Base-by-base conservation (phyloP, 306 rosid genomes). In the Luffa aegyptiaca region DNA sequence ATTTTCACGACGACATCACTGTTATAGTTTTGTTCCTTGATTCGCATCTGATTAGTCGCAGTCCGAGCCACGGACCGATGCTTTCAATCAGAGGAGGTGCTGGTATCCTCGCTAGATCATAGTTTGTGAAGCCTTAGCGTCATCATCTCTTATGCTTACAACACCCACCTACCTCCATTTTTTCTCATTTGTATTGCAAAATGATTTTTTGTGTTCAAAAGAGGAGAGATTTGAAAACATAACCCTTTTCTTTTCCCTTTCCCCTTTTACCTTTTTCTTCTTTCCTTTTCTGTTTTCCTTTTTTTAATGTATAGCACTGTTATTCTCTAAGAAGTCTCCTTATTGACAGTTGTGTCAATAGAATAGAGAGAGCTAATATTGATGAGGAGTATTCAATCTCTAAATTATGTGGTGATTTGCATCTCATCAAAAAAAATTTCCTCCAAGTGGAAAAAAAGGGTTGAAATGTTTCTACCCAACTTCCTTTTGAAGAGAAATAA, bases 1-100 rank as follows among this genome's bases (percentile, higher is more conserved):
- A 93, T 81, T 96, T 96, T 84, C 99, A 96, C 14, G 99, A 96
- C 14, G 99, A 96, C 80, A 96, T 96, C 37, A 91, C 99, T 3
- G 99, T 93, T 26, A 85, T 92, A 48, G 98, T 96, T 49, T 74
- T 96, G 89, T 96, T 78, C 86, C 96, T 96, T 10, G 94, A 93
- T 83, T 84, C 94, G 13, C 83, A 85, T 66, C 55, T 84, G 75
- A 81, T 89, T 66, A 88, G 86, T 81, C 87, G 88, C 81, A 80
- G 82, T 85, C 76, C 75, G 72, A 85, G 88, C 53, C 87, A 71
- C 44, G 86, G 89, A 8, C 93, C 93, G 18, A 42, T 71, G 65
- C 84, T 96, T 48, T 91, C 99, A 0, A 59, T 93, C 83, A 90
- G 88, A 84, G 96, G 88, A 80, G 90, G 89, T 80, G 84, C 86